Base-by-base conservation (phyloP, 2,329 filamentous ascomycete genomes). In the Ceratocystis cacaofunesta region DNA sequence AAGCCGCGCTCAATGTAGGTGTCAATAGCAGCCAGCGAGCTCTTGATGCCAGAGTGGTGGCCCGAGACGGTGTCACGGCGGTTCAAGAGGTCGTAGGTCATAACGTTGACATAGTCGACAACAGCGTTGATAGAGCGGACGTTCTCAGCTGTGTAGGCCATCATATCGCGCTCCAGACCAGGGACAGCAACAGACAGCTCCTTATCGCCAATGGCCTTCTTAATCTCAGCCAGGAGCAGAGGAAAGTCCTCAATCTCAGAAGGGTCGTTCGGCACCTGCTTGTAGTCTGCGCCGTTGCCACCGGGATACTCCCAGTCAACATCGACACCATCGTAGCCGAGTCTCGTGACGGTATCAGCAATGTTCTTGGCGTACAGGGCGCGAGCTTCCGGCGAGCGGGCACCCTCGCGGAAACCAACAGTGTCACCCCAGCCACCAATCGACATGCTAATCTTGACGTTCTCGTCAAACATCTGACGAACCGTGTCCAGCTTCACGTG, bases 381-480 rank as follows among this genome's bases (percentile, higher is more conserved):
- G 17, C 85, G 80, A 1, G 78, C 79, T 1, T 73, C 70, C 0
- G 80, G 76, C 3, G 78, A 78, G 62, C 76, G 78, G 1, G 84
- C 82, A 0, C 80, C 86, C 12, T 72, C 72, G 0, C 80, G 78
- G 70, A 88, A 90, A 0, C 86, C 87, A 5, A 73, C 72, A 0
- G 81, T 84, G 68, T 89, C 85, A 0, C 86, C 87, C 87, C 88
- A 91, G 64, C 87, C 88, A 12, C 88, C 88, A 68, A 91, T 83
- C 25, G 88, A 86, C 50, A 90, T 78, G 76, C 87, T 80, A 25
- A 90, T 74, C 69, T 86, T 85, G 19, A 85, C 84, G 30, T 76
- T 77, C 0, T 73, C 67, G 7, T 74, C 73, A 67, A 86, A 83
- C 65, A 77, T 75, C 25, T 71, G 71, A 17, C 60, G 48, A 25